A percentile compares a stretch with the other conserved stretches of the same genome.
These are phyloP conservation scores for Auricularia cornea DNA, from an alignment of 768 basidiomycete genomes.

Conservation along the genomic window DNA sequence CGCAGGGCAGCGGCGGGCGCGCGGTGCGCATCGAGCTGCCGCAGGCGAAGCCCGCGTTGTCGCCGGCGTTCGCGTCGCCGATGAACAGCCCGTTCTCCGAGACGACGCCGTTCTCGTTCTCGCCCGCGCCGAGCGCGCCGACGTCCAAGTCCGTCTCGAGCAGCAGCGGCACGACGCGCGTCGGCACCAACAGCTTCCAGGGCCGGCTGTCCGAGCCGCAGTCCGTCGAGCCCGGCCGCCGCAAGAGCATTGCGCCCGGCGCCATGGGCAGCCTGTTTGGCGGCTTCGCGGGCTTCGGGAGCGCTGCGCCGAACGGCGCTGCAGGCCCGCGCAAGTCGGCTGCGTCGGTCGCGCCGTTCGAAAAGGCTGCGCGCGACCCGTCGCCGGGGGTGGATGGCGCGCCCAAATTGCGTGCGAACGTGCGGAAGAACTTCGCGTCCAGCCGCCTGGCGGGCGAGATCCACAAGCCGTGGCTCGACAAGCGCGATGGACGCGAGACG, in stretches of 20 bases:
- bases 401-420: neutral
- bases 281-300: neutral
- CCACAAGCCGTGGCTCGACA: neutral
- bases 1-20: neutral
- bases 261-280: neutral
- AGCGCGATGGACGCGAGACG: neutral
- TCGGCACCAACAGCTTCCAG: too few species aligned
- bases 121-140: neutral
- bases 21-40: neutral
- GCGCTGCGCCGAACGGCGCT: neutral
- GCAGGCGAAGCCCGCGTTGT: neutral
- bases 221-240: neutral
- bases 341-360: neutral
- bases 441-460: neutral
- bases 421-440: neutral
- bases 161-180: too few species aligned
- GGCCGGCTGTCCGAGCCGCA: neutral
- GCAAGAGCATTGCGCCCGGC: neutral
- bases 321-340: neutral
- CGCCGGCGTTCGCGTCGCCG: neutral
- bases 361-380: neutral
- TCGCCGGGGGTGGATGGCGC: neutral
- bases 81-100: neutral
- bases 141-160: neutral
- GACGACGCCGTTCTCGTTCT: neutral